Evolutionary conservation across 768 basidiomycete species (phyloP), one percentile per base, ranked within the genome.

Genomic region (Kwoniella shandongensis): DNA sequence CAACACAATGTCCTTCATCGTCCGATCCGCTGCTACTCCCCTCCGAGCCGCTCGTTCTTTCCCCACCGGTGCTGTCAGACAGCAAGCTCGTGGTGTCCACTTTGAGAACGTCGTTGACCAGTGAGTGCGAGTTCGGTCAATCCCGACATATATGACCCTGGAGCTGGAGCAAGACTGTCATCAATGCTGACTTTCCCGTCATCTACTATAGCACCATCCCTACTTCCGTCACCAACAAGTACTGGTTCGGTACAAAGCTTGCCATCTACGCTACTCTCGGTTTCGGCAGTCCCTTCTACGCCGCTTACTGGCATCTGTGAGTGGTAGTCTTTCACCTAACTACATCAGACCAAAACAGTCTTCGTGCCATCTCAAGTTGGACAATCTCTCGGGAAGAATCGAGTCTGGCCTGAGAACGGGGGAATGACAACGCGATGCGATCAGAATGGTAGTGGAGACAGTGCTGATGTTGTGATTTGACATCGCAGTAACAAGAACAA

Each of bases 41-140:
- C 61, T 65, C 26, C 48, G 67, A 45, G 64, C 67, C 42, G 59
- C 63, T 30, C 54, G 66, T 10, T 47, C 61, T 38, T 52, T 62
- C 18, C 54, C 61, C 13, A 40, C 36, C 17, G 56, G 42, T n/a
- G 22, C 51, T n/a, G 40, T 22, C 40, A 32, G 46, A 4, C 62
- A 65, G 41, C 67, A 72, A 49, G 68, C 59, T 17, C 54, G 71
- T 47, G 56, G 50, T 27, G 62, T 67, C 40, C 74, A 75, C 57
- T 64, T 73, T 27, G 74, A 75, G 60, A 75, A 75, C 60, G 65
- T 66, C 46, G 71, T 75, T 48, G 71, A 69, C 49, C 69, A 73
- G 73, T 75, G 49, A 62, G 73, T 66, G n/a, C 22, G 8, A 15
- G 6, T 3, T 44, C 32, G 22, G 18, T 13, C 32, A 15, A 26